phyloP scores from a whole-genome alignment of 768 basidiomycete species.

The Scleroderma citrinum region DNA sequence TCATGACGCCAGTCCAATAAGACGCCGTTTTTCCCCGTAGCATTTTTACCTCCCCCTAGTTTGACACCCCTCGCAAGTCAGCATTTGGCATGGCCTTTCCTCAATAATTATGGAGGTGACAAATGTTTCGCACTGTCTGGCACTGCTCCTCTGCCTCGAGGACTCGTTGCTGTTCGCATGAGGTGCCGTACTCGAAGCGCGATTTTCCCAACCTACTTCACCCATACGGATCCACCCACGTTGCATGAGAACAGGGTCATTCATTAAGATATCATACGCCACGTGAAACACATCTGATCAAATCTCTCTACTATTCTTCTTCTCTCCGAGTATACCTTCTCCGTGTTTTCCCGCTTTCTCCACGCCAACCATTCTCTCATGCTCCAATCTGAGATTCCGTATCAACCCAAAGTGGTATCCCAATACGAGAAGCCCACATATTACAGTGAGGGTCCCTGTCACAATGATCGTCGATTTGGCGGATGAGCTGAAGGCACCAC shows the following conservation, averaged over 20 bases:
- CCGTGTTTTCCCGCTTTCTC: conserved; percentile 40
- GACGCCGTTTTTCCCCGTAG: background rate
- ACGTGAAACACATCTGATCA: background rate
- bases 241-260: no score
- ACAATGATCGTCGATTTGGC: conserved; percentile 45
- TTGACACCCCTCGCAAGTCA: background rate
- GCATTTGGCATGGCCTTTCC: background rate
- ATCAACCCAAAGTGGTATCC: conserved; percentile 44
- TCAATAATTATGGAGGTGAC: background rate
- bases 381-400: conserved; percentile 37
- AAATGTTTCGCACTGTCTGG: conserved; percentile 2
- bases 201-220: background rate
- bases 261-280: no score
- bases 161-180: conserved; percentile 9
- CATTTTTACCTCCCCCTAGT: background rate
- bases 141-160: conserved; percentile 18
- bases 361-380: conserved; percentile 36
- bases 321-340: conserved; percentile 30
- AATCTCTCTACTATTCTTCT: background rate
- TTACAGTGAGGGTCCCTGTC: conserved; percentile 32
- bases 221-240: background rate
- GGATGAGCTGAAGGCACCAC: conserved; percentile 37
- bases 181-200: conserved; percentile 8
- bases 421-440: conserved; percentile 37
- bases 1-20: conserved; percentile 15